phyloP scores from a whole-genome alignment of 371 early-diverging fungal genomes.

The Saksenaea oblongispora region DNA sequence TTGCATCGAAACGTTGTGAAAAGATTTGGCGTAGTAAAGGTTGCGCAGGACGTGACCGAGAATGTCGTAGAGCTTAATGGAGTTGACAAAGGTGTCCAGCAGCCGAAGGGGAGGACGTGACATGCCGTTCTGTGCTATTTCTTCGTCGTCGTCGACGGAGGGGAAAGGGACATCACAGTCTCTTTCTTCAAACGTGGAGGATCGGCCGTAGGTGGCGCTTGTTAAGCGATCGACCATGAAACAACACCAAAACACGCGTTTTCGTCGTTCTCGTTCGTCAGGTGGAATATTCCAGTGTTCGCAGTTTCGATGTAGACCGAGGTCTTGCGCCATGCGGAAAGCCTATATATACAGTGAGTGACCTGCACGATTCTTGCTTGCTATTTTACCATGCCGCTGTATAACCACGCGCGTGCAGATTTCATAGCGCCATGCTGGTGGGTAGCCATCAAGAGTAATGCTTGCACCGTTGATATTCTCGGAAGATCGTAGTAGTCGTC shows the following conservation, averaged over 20 bases:
- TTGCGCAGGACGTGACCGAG: conserved; percentile 49
- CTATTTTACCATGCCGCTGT: conserved; percentile 49
- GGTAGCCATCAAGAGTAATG: conserved; percentile 52
- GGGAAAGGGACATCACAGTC: conserved; percentile 54
- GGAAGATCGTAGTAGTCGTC: conserved; percentile 62
- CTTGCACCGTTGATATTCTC: conserved; percentile 61
- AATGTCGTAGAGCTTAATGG: conserved; percentile 42
- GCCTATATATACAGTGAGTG: conserved; percentile 22
- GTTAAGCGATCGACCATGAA: conserved; percentile 47
- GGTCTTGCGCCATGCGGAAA: conserved; percentile 53
- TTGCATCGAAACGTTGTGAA: conserved; percentile 25
- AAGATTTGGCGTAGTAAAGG: conserved; percentile 44
- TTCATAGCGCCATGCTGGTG: conserved; percentile 58
- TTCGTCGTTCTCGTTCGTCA: conserved; percentile 46
- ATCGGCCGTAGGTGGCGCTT: conserved; percentile 44
- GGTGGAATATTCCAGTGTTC: conserved; percentile 46
- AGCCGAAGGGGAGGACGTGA: conserved; percentile 26
- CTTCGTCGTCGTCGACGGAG: conserved; percentile 41
- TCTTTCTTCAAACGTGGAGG: conserved; percentile 43
- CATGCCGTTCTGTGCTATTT: conserved; percentile 10
- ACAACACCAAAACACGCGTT: conserved; percentile 55
- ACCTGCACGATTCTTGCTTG: neutral
- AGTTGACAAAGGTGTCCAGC: conserved; percentile 35
- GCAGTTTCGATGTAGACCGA: conserved; percentile 48
- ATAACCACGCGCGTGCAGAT: conserved; percentile 50